Evolutionary conservation across 2,329 filamentous ascomycete genomes (phyloP).

Genomic region (Ophiostoma sp.): DNA sequence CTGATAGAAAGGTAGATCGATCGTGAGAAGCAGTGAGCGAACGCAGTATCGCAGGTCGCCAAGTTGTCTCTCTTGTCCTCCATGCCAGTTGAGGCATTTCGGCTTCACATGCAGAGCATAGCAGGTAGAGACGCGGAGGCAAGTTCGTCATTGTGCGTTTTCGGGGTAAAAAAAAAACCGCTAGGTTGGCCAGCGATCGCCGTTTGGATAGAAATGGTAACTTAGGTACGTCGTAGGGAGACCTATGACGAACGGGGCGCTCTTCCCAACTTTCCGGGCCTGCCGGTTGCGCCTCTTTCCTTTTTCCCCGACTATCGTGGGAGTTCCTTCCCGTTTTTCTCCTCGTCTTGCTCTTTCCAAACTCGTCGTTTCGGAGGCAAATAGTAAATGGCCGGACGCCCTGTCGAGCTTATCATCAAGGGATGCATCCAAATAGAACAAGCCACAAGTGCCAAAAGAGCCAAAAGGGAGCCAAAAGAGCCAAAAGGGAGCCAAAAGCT

Average conservation of each 20-base stretch:
- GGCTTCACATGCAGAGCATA: background rate
- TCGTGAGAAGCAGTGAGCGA: background rate
- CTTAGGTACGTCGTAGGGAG: background rate
- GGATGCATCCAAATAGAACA: background rate
- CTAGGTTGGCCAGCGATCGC: background rate
- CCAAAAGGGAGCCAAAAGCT: background rate
- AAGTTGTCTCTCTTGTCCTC: background rate
- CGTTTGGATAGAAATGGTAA: background rate
- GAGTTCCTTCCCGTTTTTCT: background rate
- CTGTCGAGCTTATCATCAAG: background rate
- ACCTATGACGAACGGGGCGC: background rate
- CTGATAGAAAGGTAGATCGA: background rate
- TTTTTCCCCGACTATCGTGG: background rate
- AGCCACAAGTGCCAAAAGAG: no score
- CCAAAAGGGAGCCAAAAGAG: no score
- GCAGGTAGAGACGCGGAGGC: background rate
- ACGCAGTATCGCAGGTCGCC: background rate
- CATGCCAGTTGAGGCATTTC: background rate
- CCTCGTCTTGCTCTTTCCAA: background rate
- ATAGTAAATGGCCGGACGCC: background rate
- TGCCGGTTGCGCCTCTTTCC: slow-evolving; percentile 7
- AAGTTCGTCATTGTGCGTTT: slow-evolving; percentile 13
- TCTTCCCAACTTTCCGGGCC: slow-evolving; percentile 13
- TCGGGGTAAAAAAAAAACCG: background rate
- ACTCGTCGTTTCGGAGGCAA: background rate